phyloP scores from a whole-genome alignment of 345 rosid species.

The Aethionema arabicum region DNA sequence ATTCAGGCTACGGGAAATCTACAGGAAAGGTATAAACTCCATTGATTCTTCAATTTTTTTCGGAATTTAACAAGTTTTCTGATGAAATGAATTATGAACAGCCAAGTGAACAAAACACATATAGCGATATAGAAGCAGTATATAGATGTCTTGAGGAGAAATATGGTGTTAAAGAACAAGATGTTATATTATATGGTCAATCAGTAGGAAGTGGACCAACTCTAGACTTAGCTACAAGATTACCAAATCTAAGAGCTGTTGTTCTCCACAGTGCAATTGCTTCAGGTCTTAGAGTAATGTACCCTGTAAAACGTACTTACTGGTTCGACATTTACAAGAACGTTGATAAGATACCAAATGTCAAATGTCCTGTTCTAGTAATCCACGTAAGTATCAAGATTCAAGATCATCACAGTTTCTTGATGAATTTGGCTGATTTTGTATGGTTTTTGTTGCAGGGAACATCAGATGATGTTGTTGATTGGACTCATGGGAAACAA shows the following conservation, averaged over 20 bases:
- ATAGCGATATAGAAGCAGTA: constrained; percentile 81
- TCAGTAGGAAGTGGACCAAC: constrained; percentile 97
- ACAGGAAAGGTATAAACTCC: constrained; percentile 71
- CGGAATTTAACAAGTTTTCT: background rate
- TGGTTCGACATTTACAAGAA: constrained; percentile 99
- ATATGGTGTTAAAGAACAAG: constrained; percentile 79
- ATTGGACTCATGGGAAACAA: constrained; percentile 89
- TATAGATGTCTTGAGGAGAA: constrained; percentile 75
- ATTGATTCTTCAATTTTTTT: background rate
- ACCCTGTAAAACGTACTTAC: constrained; percentile 84
- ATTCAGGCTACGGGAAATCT: constrained; percentile 89
- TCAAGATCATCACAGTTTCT: background rate
- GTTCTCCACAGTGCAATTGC: constrained; percentile 93
- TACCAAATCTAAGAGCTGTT: constrained; percentile 75
- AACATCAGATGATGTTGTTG: constrained; percentile 86
- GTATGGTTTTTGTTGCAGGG: constrained; percentile 51
- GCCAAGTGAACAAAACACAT: constrained; percentile 94
- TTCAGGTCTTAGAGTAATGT: constrained; percentile 90
- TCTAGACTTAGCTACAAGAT: constrained; percentile 71
- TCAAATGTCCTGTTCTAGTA: constrained; percentile 74
- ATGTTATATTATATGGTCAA: constrained; percentile 86
- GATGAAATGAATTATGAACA: constrained; percentile 20
- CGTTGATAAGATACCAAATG: constrained; percentile 73
- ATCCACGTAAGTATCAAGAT: constrained; percentile 61
- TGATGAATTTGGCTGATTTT: background rate